Percentiles rank a stretch among this genome's conserved stretches.
Evolutionary conservation across 352 stramenopile genomes (phyloP).

Genomic region (Pythium coloratum): DNA sequence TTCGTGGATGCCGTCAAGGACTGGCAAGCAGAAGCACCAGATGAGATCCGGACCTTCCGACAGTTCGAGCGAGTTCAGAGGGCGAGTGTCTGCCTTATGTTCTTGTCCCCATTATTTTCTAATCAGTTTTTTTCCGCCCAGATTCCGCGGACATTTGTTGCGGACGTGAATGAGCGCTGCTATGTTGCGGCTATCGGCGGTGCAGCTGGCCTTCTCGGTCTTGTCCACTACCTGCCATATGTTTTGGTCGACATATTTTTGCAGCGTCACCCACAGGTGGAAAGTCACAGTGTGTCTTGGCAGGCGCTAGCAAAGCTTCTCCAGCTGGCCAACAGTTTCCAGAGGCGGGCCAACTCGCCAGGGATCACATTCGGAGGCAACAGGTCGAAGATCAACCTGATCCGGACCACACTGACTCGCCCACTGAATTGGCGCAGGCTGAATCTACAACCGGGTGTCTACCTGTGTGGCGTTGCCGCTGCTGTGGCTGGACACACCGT

Average conservation of each 20-base stretch:
- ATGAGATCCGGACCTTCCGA: no score
- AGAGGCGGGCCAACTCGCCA: background rate
- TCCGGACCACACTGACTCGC: background rate
- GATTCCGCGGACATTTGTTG: no score
- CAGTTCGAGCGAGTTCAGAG: slow-evolving; percentile 1
- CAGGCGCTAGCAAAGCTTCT: slow-evolving; percentile 2
- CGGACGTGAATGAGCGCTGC: background rate
- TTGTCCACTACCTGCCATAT: background rate
- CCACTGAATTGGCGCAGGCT: background rate
- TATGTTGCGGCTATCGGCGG: slow-evolving; percentile 4
- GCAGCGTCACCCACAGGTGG: background rate
- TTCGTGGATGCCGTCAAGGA: background rate
- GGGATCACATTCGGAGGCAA: slow-evolving; percentile 6
- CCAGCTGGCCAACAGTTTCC: background rate
- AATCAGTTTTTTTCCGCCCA: background rate
- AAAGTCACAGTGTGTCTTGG: background rate
- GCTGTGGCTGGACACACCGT: slow-evolving; percentile 8
- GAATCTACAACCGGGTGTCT: background rate
- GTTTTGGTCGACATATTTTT: slow-evolving; percentile 8
- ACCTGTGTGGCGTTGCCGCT: slow-evolving; percentile 1
- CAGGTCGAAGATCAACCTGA: slow-evolving; percentile 7
- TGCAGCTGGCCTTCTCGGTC: slow-evolving; percentile 2
- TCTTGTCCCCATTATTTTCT: background rate
- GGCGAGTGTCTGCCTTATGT: background rate
- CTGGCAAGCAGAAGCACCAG: background rate